Conservation (phyloP, 2,329 filamentous ascomycete genomes). For the Lachnellula arida region DNA sequence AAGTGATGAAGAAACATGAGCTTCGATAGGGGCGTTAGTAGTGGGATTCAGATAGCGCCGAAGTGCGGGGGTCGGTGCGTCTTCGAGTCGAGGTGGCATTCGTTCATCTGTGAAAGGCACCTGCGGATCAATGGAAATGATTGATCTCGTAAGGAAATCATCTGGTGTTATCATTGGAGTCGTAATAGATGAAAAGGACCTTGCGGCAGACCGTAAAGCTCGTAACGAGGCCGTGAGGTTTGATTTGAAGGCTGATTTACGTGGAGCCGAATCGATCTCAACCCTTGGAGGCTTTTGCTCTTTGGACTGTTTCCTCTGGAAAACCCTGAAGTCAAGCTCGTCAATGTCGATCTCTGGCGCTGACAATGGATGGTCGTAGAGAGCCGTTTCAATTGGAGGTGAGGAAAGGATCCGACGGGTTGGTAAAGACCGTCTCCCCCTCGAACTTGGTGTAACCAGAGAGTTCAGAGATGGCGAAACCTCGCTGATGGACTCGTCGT, state of each 20-base stretch:
- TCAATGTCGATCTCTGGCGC: slow-evolving; percentile 37
- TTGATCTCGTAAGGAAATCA: slow-evolving; percentile 62
- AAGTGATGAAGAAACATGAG: slow-evolving; percentile 32
- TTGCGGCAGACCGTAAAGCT: slow-evolving; percentile 58
- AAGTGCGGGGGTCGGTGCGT: slow-evolving; percentile 61
- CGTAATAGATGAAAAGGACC: slow-evolving; percentile 58
- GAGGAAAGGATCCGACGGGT: slow-evolving; percentile 47
- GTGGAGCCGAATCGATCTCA: slow-evolving; percentile 14
- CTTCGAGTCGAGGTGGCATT: slow-evolving; percentile 56
- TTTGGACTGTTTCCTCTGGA: slow-evolving; percentile 30
- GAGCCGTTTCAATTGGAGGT: slow-evolving; percentile 40
- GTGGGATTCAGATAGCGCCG: slow-evolving; percentile 65
- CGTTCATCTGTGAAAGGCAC: slow-evolving; percentile 65
- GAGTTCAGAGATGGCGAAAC: slow-evolving; percentile 26
- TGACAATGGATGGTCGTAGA: slow-evolving; percentile 49
- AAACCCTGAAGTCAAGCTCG: slow-evolving; percentile 45
- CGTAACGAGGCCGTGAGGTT: slow-evolving; percentile 64
- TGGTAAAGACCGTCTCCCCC: slow-evolving; percentile 39
- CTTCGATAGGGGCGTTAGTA: slow-evolving; percentile 44
- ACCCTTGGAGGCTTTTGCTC: slow-evolving; percentile 12
- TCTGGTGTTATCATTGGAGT: slow-evolving; percentile 60
- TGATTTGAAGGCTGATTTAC: slow-evolving; percentile 55
- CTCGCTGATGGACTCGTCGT: slow-evolving; percentile 45
- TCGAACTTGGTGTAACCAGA: slow-evolving; percentile 26
- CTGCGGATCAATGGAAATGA: slow-evolving; percentile 61